Base-by-base conservation (phyloP, 176 grass and related monocot species). In the Cenchrus purpureus region DNA sequence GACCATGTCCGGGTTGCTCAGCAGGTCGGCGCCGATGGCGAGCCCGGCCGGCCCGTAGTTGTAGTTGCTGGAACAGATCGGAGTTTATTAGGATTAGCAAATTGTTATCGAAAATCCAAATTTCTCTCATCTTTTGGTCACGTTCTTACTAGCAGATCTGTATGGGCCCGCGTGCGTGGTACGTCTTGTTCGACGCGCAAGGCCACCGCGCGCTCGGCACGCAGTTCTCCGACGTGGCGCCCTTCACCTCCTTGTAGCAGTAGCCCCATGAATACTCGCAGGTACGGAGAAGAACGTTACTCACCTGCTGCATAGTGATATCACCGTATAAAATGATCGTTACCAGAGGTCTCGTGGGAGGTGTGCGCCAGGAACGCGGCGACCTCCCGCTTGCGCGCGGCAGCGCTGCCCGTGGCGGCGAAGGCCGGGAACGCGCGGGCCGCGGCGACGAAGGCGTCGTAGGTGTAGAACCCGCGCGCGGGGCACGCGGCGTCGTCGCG, bases 281-380 rank as follows among this genome's bases (percentile, higher is more conserved):
- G 1, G 48, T 54, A 54, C 14, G 52, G 4, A 17, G 15, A 17
- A 55, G 53, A 55, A 17, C 52, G 8, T 54, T 54, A 48, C 45
- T 6, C 50, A 3, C 12, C 14, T 15, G 52, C 52, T 52, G 11
- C 25, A 25, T 25, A 25, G 25, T 25, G 25, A 25, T 25, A 25
- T 25, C 25, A 25, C 25, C 25, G 25, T 25, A 25, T 25, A 25
- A 25, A 25, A 25, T 25, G 25, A 25, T 25, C 25, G 25, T 25
- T 25, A 58, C 91, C 91, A 1, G 92, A 87, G 62, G 89, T 91
- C 84, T 89, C 89, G 73, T 91, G 89, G 25, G 92, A 91, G 22
- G 89, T 88, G 57, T 94, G 87, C 40, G 62, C 92, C 53, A 92
- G 65, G 85, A 92, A 92, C 20, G 90, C 89, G 6, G 89, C 87